These are phyloP conservation scores for Sutorius eximius DNA, from an alignment of 1,284 basidiomycete species.

Conservation along the genomic window DNA sequence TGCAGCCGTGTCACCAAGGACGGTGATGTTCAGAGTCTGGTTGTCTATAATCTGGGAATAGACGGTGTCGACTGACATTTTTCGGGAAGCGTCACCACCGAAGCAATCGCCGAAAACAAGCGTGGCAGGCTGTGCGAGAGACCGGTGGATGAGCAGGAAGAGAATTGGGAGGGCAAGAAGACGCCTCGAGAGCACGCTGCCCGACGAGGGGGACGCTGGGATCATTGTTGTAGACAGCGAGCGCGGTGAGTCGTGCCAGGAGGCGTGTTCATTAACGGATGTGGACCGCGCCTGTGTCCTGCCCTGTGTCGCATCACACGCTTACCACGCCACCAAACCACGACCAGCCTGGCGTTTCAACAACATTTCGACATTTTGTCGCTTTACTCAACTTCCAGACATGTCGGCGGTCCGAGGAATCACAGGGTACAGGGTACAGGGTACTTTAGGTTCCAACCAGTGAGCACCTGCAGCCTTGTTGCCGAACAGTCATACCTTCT, in stretches of 20 bases:
- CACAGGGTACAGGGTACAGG: too few relatives aligned
- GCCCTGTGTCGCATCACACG: slow-evolving; percentile 15
- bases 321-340: slow-evolving; percentile 22
- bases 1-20: slow-evolving; percentile 59
- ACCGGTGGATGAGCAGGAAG: slow-evolving; percentile 25
- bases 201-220: slow-evolving; percentile 3
- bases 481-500: slow-evolving; percentile 33
- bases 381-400: background rate
- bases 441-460: background rate
- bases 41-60: slow-evolving; percentile 71
- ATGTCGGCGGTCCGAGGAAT: background rate
- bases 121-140: slow-evolving; percentile 49
- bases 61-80: slow-evolving; percentile 67
- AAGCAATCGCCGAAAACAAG: slow-evolving; percentile 63
- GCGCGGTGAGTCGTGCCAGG: slow-evolving; percentile 6
- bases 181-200: background rate
- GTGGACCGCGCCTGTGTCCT: background rate
- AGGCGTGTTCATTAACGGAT: slow-evolving; percentile 22
- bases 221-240: slow-evolving; percentile 26
- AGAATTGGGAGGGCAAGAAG: slow-evolving; percentile 13
- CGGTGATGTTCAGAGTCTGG: slow-evolving; percentile 61
- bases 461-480: background rate
- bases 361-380: background rate
- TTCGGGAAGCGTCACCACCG: slow-evolving; percentile 49
- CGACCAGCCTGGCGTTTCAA: background rate